Conservation (phyloP, 139 green algal genomes). For the Mychonastes homosphaera region DNA sequence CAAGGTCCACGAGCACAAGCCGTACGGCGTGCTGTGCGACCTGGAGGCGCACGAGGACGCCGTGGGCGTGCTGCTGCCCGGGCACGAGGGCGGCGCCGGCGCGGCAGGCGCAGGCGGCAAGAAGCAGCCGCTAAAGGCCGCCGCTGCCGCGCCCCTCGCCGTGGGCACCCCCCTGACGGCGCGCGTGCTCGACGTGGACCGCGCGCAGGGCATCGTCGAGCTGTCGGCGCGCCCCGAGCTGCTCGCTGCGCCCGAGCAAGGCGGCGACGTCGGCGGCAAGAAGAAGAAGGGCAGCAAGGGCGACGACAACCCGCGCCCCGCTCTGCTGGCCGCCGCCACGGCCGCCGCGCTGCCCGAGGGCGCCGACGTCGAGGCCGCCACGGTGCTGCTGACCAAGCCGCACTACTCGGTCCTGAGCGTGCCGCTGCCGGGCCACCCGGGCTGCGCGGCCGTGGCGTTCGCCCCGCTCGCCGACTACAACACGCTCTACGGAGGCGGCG, state of each 20-base stretch:
- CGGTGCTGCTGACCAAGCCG: constrained; percentile 14
- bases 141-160: background rate
- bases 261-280: background rate
- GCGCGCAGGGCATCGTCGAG: constrained; percentile 60
- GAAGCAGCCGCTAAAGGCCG: background rate
- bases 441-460: constrained; percentile 55
- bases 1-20: constrained; percentile 37
- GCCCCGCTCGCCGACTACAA: constrained; percentile 60
- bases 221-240: constrained; percentile 33
- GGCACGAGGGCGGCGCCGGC: constrained; percentile 1
- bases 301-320: background rate
- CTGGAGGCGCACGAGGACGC: constrained; percentile 38
- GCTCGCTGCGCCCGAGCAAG: background rate
- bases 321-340: background rate
- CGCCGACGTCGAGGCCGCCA: constrained; percentile 3
- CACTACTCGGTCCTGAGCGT: constrained; percentile 53
- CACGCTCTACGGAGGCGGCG: constrained; percentile 6
- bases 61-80: constrained; percentile 5
- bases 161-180: constrained; percentile 9
- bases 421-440: constrained; percentile 19
- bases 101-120: background rate
- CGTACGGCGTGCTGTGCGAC: constrained; percentile 67
- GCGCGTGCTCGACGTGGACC: constrained; percentile 59
- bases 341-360: background rate
- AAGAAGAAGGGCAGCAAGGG: background rate